Conservation (phyloP, 2,329 filamentous ascomycete species). For the Trichoderma koningii region DNA sequence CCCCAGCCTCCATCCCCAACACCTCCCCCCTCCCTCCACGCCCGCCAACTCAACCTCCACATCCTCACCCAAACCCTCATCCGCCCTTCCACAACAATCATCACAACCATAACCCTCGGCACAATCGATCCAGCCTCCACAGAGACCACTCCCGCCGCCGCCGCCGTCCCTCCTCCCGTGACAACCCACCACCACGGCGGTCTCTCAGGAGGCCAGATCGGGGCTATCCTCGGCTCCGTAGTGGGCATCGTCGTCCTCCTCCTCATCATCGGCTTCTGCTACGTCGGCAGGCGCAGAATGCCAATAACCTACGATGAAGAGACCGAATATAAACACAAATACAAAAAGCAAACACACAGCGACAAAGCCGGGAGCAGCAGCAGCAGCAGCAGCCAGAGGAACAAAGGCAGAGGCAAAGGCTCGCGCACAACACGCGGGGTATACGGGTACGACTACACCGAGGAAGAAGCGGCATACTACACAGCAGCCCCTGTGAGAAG, state of each 20-base stretch:
- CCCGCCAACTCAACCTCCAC: conserved; percentile 34
- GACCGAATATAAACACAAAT: neutral
- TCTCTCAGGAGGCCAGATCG: conserved; percentile 43
- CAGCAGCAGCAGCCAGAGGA: neutral
- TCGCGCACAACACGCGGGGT: conserved; percentile 5
- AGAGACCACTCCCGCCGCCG: conserved; percentile 28
- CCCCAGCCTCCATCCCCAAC: conserved; percentile 23
- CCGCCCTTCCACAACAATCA: conserved; percentile 42
- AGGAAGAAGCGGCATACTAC: conserved; percentile 15
- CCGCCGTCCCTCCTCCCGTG: conserved; percentile 19
- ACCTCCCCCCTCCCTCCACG: conserved; percentile 26
- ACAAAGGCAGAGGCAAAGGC: neutral
- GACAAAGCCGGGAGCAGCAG: too few species aligned
- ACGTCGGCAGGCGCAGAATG: conserved; percentile 14
- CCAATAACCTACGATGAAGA: conserved; percentile 16
- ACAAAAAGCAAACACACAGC: too few species aligned
- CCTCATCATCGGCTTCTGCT: conserved; percentile 41
- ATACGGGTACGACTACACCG: conserved; percentile 5
- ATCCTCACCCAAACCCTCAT: conserved; percentile 44
- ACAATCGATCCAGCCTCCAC: conserved; percentile 25
- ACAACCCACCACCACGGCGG: conserved; percentile 26
- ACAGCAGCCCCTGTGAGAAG: neutral
- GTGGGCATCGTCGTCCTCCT: conserved; percentile 43
- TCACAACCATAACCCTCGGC: conserved; percentile 40
- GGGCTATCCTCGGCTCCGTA: conserved; percentile 46